Evolutionary conservation across 31 red algal species (phyloP).

Genomic region (Odonthalia washingtoniensis): DNA sequence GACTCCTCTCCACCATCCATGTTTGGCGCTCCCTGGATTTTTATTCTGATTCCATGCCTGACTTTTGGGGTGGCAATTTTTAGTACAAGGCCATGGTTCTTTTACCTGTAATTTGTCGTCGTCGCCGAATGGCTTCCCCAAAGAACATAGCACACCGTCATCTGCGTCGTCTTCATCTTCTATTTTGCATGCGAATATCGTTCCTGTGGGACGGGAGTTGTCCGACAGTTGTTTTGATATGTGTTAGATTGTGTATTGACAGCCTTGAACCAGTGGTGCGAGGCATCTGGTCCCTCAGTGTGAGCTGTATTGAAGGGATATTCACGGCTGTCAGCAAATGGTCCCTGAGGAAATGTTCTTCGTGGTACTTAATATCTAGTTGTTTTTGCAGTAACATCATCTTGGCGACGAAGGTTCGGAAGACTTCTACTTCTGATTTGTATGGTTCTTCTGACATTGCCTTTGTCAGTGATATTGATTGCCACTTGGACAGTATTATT

Average conservation of each 20-base stretch:
- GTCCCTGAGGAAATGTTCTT: conserved; percentile 18
- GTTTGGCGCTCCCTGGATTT: too few species aligned
- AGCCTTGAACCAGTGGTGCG: background rate
- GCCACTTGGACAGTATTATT: conserved; percentile 32
- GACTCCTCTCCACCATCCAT: too few species aligned
- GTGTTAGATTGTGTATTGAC: background rate
- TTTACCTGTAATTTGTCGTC: background rate
- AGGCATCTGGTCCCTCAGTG: background rate
- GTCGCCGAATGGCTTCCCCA: background rate
- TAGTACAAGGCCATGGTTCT: too few species aligned
- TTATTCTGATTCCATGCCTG: too few species aligned
- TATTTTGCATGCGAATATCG: background rate
- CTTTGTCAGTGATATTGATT: conserved; percentile 15
- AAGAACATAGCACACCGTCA: background rate
- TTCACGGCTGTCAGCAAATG: background rate
- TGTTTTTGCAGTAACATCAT: conserved; percentile 42
- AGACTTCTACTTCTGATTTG: conserved; percentile 47
- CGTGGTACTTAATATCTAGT: conserved; percentile 11
- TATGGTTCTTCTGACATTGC: conserved; percentile 25
- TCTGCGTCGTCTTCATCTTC: background rate
- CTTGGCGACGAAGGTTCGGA: conserved; percentile 30
- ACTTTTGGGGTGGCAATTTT: too few species aligned
- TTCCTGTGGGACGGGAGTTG: background rate
- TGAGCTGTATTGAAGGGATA: background rate
- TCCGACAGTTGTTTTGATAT: background rate